Evolutionary conservation across 305 asterid species (phyloP), one percentile per base, ranked within the genome.

Genomic region (Solanum chacoense): DNA sequence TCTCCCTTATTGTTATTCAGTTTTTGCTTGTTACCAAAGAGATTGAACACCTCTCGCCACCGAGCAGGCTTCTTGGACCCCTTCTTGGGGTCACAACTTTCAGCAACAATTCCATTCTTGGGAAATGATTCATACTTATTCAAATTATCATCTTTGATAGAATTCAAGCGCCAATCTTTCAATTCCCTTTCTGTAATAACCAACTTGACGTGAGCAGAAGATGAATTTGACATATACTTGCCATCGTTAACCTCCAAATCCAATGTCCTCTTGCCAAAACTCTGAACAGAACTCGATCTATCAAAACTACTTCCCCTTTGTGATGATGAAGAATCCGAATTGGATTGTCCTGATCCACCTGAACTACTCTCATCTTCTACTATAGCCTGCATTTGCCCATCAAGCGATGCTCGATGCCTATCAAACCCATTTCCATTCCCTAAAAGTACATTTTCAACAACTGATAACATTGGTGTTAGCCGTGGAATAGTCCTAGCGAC

Each of bases 101-200:
- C 88, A 88, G 78, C 80, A 87, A 90, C 88, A 84, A 80, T 38
- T 36, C 87, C 89, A 72, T 90, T 90, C 86, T 81, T 88, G 20
- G 92, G 67, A 81, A 89, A 38, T 42, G 95, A 78, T 81, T 88
- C 93, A 89, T 90, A 73, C 89, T 91, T 92, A 74, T 88, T 94
- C 87, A 90, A 22, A 32, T 74, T 89, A 16, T 92, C 94, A 87
- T 91, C 93, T 90, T 81, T 92, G 85, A 91, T 75, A 9, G 97
- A 92, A 87, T 90, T 93, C 94, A 95, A 86, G 87, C 89, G 95
- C 98, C 98, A 96, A 90, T 95, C 97, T 91, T 95, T 95, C 93
- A 96, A 90, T 91, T 98, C 99, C 91, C 92, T 93, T 93, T 95
- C 99, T 0, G 98, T 95, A 81, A 98, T 93, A 90, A 98, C 96